Conservation (phyloP, 176 grass and related monocot species). For the Calamus simplicifolius region DNA sequence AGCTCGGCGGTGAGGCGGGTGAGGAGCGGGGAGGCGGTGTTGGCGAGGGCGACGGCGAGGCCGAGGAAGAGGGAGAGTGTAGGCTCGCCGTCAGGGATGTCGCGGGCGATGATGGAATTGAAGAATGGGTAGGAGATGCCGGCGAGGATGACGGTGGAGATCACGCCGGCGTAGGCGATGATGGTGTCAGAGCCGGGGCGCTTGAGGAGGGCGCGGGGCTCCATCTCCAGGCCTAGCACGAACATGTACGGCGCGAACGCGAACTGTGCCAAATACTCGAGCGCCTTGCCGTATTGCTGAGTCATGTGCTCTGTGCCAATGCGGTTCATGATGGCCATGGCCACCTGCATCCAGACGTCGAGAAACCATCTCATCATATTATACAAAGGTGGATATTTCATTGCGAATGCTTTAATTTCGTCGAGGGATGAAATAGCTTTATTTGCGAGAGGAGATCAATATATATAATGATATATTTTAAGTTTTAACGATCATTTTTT, state of each 20-base stretch:
- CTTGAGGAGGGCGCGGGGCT: constrained; percentile 39
- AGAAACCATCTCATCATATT: no score
- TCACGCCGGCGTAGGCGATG: constrained; percentile 52
- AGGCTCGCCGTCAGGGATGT: constrained; percentile 19
- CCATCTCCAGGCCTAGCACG: constrained; percentile 78
- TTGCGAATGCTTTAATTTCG: no score
- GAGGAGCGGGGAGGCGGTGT: constrained; percentile 53
- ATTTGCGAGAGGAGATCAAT: no score
- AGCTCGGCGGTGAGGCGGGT: constrained; percentile 65
- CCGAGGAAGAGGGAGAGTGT: constrained; percentile 13
- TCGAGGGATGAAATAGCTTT: no score
- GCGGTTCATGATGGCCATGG: no score
- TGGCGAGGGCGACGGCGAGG: constrained; percentile 30
- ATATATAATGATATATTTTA: no score
- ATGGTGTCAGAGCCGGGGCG: constrained; percentile 26
- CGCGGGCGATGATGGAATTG: constrained; percentile 29
- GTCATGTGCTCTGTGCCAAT: no score
- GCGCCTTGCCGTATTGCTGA: constrained; percentile 16
- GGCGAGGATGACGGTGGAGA: constrained; percentile 34
- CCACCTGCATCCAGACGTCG: no score
- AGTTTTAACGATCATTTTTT: no score
- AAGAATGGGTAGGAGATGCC: constrained; percentile 35
- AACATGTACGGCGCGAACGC: constrained; percentile 61
- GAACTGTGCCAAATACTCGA: constrained; percentile 42
- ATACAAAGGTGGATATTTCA: no score